phyloP scores from a whole-genome alignment of 176 grass and related monocot species.

The Carex kokanica region DNA sequence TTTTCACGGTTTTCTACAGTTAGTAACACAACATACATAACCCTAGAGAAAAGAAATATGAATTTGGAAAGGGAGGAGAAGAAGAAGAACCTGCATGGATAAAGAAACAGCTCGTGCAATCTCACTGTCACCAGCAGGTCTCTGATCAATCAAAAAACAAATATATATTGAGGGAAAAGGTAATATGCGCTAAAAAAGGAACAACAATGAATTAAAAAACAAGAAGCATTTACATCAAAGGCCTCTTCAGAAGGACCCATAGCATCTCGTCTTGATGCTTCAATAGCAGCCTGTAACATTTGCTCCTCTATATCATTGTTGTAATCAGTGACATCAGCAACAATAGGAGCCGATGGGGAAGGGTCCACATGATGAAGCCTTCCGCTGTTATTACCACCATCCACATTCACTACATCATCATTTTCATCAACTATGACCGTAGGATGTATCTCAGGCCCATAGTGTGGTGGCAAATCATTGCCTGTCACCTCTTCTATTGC shows the following conservation, averaged over 20 bases:
- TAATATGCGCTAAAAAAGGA: constrained; percentile 16
- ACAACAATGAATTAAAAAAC: constrained; percentile 12
- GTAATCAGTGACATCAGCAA: constrained; percentile 41
- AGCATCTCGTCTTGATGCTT: constrained; percentile 80
- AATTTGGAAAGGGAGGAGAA: not conserved
- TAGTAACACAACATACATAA: not conserved
- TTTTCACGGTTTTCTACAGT: not conserved
- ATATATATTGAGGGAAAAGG: constrained; percentile 23
- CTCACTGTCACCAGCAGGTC: constrained; percentile 32
- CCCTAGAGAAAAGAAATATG: not conserved
- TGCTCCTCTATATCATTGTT: constrained; percentile 96
- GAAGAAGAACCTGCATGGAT: constrained; percentile 44
- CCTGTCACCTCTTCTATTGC: constrained; percentile 78
- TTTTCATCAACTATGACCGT: constrained; percentile 62
- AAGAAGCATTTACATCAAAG: constrained; percentile 36
- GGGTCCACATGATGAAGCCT: constrained; percentile 16
- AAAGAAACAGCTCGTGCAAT: constrained; percentile 62
- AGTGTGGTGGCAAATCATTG: constrained; percentile 35
- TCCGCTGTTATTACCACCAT: constrained; percentile 35
- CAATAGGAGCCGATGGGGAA: constrained; percentile 55
- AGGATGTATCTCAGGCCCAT: constrained; percentile 59
- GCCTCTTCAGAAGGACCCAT: constrained; percentile 33
- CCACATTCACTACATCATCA: constrained; percentile 40
- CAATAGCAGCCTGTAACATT: constrained; percentile 89
- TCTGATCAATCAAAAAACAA: constrained; percentile 20